Base-by-base conservation (phyloP, 1,284 basidiomycete species). In the Vanrija sp. region DNA sequence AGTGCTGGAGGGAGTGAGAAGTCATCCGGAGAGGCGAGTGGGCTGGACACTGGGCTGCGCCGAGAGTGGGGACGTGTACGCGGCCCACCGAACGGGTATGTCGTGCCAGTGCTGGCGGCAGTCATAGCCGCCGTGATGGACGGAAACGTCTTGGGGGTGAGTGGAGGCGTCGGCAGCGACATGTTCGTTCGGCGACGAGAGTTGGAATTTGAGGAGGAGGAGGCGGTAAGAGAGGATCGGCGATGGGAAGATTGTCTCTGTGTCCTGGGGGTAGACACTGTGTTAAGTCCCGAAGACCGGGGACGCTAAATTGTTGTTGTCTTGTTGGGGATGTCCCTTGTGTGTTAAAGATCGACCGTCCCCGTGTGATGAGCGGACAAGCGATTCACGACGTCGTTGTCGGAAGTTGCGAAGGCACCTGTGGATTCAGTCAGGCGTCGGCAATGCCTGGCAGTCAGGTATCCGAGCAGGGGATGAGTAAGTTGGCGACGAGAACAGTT, bases 141-240 rank as follows among this genome's bases (percentile, higher is more conserved):
- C 38, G 57, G 49, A 19, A 45, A 46, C 26, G 57, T 65, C 49
- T 58, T 63, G 16, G 70, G 70, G 5, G 70, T 71, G 6, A 69
- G 62, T 18, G 69, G 69, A 7, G 69, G 70, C 38, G 67, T 66
- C 42, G 63, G 58, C 18, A 64, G 60, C 19, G 52, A 42, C 57
- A 60, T 57, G 29, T 16, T 45, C 34, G 34, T 34, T 34, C 34
- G 34, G 4, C 34, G 34, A 34, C 34, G 34, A 34, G 34, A 29
- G 43, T 29, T 19, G 14, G 46, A 25, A n/a, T 6, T 5, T 6
- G 43, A 21, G 43, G 18, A 9, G 16, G 28, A 15, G 34, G 34
- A 14, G 14, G 34, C 12, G 34, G 34, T 12, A 7, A 10, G 9
- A 15, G 34, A 34, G 12, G 34, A 34, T 14, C 34, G 34, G 34